Conservation (phyloP, 1,284 basidiomycete genomes). For the Leccinum pallidistipes region DNA sequence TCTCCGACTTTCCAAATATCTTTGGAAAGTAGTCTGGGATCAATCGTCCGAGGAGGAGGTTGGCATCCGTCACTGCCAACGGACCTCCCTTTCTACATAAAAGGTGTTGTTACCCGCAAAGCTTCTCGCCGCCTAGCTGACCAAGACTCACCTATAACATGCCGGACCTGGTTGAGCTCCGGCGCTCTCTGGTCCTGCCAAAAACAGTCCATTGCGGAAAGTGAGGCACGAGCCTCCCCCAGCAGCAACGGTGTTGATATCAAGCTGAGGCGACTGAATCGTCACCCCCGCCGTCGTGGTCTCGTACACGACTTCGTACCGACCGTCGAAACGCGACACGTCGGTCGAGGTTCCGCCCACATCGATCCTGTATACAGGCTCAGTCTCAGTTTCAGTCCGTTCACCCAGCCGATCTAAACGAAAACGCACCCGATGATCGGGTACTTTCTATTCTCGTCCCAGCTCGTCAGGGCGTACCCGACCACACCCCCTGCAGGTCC, state of each 20-base stretch:
- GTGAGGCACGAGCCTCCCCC: constrained; percentile 63
- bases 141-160: constrained; percentile 54
- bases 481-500: constrained; percentile 82
- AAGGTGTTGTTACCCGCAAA: neutral
- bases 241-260: constrained; percentile 78
- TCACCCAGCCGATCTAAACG: neutral
- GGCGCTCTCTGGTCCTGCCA: constrained; percentile 69
- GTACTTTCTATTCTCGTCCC: constrained; percentile 55
- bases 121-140: neutral
- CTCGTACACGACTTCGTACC: constrained; percentile 78
- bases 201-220: constrained; percentile 55
- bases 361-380: constrained; percentile 47
- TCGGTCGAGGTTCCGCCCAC: constrained; percentile 81
- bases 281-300: constrained; percentile 81
- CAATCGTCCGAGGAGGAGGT: constrained; percentile 72
- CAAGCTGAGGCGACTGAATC: constrained; percentile 75
- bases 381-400: neutral
- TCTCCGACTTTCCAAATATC: constrained; percentile 78
- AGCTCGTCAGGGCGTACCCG: constrained; percentile 71
- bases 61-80: constrained; percentile 75
- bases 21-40: constrained; percentile 70
- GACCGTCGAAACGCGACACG: constrained; percentile 75
- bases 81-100: constrained; percentile 63
- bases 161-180: constrained; percentile 75
- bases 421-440: constrained; percentile 62